Evolutionary conservation across 2,329 filamentous ascomycete genomes (phyloP).

Genomic region (Whalleya microplaca): DNA sequence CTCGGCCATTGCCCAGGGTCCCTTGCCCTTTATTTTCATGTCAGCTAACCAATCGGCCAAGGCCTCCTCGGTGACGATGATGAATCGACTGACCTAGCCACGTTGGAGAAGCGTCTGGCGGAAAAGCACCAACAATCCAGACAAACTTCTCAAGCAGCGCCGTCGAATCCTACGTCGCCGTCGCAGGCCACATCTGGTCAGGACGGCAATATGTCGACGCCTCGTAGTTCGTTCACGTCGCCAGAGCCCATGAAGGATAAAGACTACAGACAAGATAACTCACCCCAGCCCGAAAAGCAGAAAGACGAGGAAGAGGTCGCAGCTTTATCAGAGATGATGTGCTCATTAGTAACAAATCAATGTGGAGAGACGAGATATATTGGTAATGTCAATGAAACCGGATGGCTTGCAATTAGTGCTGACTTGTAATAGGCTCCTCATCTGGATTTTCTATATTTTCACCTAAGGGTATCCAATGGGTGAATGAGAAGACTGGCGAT

Average conservation of each 20-base stretch:
- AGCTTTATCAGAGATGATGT: constrained; percentile 97
- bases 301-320: constrained; percentile 74
- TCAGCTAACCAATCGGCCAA: constrained; percentile 38
- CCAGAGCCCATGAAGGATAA: constrained; percentile 51
- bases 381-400: constrained; percentile 55
- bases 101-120: constrained; percentile 75
- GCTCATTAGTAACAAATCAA: constrained; percentile 92
- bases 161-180: constrained; percentile 56
- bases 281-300: constrained; percentile 46
- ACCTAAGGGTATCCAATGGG: constrained; percentile 97
- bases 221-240: constrained; percentile 59
- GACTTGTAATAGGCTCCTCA: constrained; percentile 70
- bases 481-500: constrained; percentile 97
- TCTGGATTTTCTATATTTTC: constrained; percentile 99
- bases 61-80: constrained; percentile 85
- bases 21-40: neutral
- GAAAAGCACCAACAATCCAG: constrained; percentile 59
- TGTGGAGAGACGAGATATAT: constrained; percentile 95
- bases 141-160: constrained; percentile 50
- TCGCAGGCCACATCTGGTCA: constrained; percentile 49
- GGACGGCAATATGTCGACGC: constrained; percentile 50
- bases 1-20: neutral
- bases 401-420: constrained; percentile 6
- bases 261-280: constrained; percentile 44
- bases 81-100: constrained; percentile 84